phyloP scores from a whole-genome alignment of 2,329 filamentous ascomycete species.

The Chaetomium olivaceum region DNA sequence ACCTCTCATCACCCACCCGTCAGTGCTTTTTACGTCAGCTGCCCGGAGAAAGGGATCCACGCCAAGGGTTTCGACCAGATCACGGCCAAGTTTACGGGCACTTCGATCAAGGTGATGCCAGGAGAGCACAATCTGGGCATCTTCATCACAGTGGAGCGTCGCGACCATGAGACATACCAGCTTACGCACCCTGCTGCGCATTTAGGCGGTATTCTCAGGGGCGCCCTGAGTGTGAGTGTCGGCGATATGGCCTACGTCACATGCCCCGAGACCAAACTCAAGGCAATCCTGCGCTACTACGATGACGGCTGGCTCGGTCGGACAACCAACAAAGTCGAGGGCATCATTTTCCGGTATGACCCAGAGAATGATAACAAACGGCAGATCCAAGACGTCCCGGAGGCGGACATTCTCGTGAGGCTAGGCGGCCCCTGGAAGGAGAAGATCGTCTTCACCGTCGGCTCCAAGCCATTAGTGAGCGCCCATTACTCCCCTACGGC shows the following conservation, averaged over 20 bases:
- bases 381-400: constrained; percentile 81
- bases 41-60: constrained; percentile 83
- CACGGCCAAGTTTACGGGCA: constrained; percentile 96
- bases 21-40: constrained; percentile 91
- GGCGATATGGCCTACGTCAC: constrained; percentile 86
- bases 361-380: constrained; percentile 79
- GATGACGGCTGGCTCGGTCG: constrained; percentile 95
- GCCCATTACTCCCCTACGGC: neutral
- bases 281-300: constrained; percentile 87
- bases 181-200: constrained; percentile 93
- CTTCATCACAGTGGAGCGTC: constrained; percentile 80
- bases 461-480: constrained; percentile 63
- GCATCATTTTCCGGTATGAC: constrained; percentile 87
- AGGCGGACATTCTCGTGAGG: constrained; percentile 77
- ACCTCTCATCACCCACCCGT: constrained; percentile 97
- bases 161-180: constrained; percentile 88
- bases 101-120: constrained; percentile 85
- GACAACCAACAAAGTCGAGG: constrained; percentile 86
- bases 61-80: constrained; percentile 94
- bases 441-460: constrained; percentile 62
- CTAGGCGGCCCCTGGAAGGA: constrained; percentile 87
- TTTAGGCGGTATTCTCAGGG: constrained; percentile 82
- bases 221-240: constrained; percentile 85
- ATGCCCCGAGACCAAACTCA: constrained; percentile 86
- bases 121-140: constrained; percentile 95